A percentile compares a stretch with the other conserved stretches of the same genome.
Conservation (phyloP, 352 stramenopile species). For the Pythium chondricola region DNA sequence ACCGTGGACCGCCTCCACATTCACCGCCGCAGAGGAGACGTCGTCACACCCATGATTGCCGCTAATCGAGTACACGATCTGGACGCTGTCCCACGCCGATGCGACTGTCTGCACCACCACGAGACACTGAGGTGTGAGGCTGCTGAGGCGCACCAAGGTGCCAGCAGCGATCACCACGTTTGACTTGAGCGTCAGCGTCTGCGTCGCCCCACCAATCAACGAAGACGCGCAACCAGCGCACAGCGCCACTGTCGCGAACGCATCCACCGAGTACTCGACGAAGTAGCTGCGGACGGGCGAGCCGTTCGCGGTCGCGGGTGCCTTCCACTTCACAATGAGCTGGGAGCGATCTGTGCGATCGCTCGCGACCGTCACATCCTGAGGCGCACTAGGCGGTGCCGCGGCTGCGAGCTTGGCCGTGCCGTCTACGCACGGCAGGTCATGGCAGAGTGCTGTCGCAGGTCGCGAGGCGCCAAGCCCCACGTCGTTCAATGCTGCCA, state of each 20-base stretch:
- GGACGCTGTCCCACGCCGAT: slow-evolving; percentile 26
- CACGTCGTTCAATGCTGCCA: slow-evolving; percentile 85
- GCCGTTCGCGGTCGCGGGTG: slow-evolving; percentile 57
- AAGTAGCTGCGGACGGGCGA: slow-evolving; percentile 59
- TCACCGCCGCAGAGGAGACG: slow-evolving; percentile 28
- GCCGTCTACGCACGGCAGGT: slow-evolving; percentile 43
- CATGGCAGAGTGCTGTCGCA: slow-evolving; percentile 41
- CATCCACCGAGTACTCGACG: slow-evolving; percentile 80
- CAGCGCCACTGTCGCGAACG: slow-evolving; percentile 30
- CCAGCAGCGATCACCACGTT: slow-evolving; percentile 27
- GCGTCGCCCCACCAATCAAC: slow-evolving; percentile 22
- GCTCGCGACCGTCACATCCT: slow-evolving; percentile 76
- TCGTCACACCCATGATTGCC: slow-evolving; percentile 59
- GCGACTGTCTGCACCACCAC: slow-evolving; percentile 32
- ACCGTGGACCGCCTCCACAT: slow-evolving; percentile 41
- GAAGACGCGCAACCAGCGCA: slow-evolving; percentile 44
- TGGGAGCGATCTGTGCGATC: slow-evolving; percentile 63
- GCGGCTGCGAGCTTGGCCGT: slow-evolving; percentile 33
- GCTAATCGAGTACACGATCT: slow-evolving; percentile 40
- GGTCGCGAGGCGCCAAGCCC: slow-evolving; percentile 55
- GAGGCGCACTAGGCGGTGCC: slow-evolving; percentile 64
- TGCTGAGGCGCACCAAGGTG: slow-evolving; percentile 42
- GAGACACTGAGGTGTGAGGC: slow-evolving; percentile 37
- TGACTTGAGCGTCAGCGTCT: slow-evolving; percentile 40
- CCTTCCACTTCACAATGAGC: slow-evolving; percentile 85